A percentile compares a stretch with the other conserved stretches of the same genome.
Conservation (phyloP, 1,284 basidiomycete species). For the Apiotrichum siamense region DNA sequence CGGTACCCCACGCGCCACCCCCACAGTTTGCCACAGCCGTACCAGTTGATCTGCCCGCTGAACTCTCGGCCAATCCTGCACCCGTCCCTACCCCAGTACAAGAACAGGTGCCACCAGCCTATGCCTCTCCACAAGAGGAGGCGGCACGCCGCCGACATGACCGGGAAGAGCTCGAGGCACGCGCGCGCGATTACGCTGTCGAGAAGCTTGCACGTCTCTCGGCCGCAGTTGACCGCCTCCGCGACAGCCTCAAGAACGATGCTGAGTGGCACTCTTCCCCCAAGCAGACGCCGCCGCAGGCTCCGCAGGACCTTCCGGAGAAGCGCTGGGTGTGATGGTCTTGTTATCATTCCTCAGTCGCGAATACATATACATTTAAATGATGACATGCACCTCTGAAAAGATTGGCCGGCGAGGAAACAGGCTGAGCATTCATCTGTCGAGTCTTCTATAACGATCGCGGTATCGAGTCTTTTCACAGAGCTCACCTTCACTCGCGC, state of each 20-base stretch:
- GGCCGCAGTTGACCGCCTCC: not conserved
- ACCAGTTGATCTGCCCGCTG: not conserved
- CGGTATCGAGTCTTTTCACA: too few species aligned
- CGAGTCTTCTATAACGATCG: too few species aligned
- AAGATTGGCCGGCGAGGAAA: too few species aligned
- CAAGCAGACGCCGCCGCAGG: too few species aligned
- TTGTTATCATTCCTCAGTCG: too few species aligned
- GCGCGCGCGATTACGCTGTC: not conserved
- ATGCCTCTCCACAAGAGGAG: not conserved
- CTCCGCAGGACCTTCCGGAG: too few species aligned
- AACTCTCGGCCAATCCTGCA: not conserved
- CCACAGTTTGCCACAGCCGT: too few species aligned
- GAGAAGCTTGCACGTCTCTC: constrained; percentile 4
- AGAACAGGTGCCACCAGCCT: not conserved
- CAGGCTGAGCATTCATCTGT: too few species aligned
- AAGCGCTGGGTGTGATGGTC: constrained; percentile 1
- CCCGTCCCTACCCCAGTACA: not conserved
- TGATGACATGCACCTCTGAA: too few species aligned
- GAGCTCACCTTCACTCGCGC: too few species aligned
- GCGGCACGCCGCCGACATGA: not conserved
- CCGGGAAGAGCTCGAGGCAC: not conserved
- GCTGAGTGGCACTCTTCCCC: not conserved
- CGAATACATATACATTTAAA: too few species aligned
- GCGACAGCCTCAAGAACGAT: not conserved
- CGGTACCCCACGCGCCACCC: not conserved